Evolutionary conservation across 78 protist genomes (phyloP).

Genomic region (Polysphondylium violaceum): DNA sequence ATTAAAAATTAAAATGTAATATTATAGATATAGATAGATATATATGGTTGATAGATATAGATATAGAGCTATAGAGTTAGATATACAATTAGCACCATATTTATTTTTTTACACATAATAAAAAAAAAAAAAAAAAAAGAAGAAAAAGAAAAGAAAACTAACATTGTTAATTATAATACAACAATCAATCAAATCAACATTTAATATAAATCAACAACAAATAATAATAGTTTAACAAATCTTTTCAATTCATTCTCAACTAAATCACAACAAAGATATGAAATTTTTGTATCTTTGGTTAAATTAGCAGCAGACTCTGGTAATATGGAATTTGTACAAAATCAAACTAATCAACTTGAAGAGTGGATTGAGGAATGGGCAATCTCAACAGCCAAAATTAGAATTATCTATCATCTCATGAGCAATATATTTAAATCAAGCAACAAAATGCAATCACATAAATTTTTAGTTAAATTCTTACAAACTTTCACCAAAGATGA

Average conservation of each 20-base stretch:
- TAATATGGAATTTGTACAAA: conserved; percentile 49
- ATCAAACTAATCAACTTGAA: conserved; percentile 46
- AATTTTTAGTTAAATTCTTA: conserved; percentile 74
- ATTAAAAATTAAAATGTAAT: conserved; percentile 69
- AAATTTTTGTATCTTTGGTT: conserved; percentile 34
- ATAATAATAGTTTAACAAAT: conserved; percentile 44
- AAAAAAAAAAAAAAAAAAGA: background rate
- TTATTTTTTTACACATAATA: background rate
- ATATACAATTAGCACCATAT: background rate
- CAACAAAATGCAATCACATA: conserved; percentile 70
- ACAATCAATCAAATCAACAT: background rate
- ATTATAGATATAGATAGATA: background rate
- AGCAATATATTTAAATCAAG: conserved; percentile 68
- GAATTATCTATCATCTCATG: conserved; percentile 65
- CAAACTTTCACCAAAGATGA: conserved; percentile 72
- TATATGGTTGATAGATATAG: background rate
- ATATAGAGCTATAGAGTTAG: background rate
- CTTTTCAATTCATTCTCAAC: conserved; percentile 74
- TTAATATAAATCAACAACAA: no score
- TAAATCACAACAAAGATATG: conserved; percentile 69
- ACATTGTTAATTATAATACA: background rate
- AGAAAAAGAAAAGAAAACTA: background rate
- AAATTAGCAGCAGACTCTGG: conserved; percentile 62
- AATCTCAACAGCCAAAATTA: conserved; percentile 26
- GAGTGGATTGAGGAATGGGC: conserved; percentile 72